phyloP scores from a whole-genome alignment of 2,329 filamentous ascomycete species.

The Ophiostoma novo-ulmi region DNA sequence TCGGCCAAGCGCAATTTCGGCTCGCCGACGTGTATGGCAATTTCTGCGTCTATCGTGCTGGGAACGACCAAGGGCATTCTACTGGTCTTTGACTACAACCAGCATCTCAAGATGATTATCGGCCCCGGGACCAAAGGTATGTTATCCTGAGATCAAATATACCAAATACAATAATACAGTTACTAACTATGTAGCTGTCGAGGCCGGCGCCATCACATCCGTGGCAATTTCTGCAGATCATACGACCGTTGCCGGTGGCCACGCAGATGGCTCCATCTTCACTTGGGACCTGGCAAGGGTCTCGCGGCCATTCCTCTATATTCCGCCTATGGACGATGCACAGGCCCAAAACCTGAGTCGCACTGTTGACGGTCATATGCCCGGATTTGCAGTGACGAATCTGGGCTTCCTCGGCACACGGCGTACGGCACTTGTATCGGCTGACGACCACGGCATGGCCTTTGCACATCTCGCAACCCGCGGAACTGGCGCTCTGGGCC shows the following conservation, averaged over 20 bases:
- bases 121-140: conserved; percentile 85
- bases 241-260: conserved; percentile 82
- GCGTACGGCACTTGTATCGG: conserved; percentile 90
- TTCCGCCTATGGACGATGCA: conserved; percentile 66
- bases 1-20: conserved; percentile 89
- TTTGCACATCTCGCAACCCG: conserved; percentile 94
- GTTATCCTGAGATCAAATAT: conserved; percentile 24
- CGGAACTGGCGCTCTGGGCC: conserved; percentile 78
- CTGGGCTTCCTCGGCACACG: conserved; percentile 92
- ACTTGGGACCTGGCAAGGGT: conserved; percentile 87
- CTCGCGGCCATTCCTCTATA: conserved; percentile 82
- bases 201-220: conserved; percentile 81
- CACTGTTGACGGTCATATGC: conserved; percentile 75
- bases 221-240: conserved; percentile 91
- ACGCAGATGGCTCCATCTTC: conserved; percentile 86
- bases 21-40: conserved; percentile 78
- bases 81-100: conserved; percentile 94
- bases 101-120: conserved; percentile 89
- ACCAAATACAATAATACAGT: neutral
- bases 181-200: conserved; percentile 59
- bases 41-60: conserved; percentile 81
- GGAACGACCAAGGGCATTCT: conserved; percentile 92
- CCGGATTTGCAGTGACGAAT: conserved; percentile 73
- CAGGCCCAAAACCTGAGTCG: conserved; percentile 53
- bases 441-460: conserved; percentile 92